Percentiles rank a stretch among this genome's conserved stretches.
Evolutionary conservation across 73 alveolate species (phyloP).

Genomic region (Symbiodinium natans): DNA sequence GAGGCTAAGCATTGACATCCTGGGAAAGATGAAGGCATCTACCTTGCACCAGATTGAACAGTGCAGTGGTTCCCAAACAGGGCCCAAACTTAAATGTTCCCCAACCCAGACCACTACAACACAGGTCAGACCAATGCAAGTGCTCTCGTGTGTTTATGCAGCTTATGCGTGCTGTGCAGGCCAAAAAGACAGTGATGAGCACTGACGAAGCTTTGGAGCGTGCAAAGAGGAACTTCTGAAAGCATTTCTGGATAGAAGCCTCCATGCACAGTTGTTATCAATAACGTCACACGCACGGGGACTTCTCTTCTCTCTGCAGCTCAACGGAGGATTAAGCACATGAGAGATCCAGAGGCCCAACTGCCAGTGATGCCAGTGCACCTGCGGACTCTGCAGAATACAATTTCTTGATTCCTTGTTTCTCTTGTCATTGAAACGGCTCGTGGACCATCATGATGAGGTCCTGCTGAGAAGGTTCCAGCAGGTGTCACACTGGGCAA

Average conservation of each 20-base stretch:
- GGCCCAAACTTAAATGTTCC: too few relatives aligned
- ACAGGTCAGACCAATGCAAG: background rate
- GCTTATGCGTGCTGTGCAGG: background rate
- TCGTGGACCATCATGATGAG: background rate
- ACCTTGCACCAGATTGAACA: background rate
- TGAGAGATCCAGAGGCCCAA: conserved; percentile 63
- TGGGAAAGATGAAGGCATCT: conserved; percentile 59
- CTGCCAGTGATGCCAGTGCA: background rate
- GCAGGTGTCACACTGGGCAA: conserved; percentile 81
- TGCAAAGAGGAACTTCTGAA: conserved; percentile 33
- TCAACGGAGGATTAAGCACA: conserved; percentile 47
- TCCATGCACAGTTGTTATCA: too few relatives aligned
- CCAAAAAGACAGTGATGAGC: conserved; percentile 19
- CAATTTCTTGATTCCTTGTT: too few relatives aligned
- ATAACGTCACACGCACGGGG: too few relatives aligned
- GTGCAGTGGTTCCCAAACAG: too few relatives aligned
- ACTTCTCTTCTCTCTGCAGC: background rate
- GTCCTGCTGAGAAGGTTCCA: conserved; percentile 53
- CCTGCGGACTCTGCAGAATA: too few relatives aligned
- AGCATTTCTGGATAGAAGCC: background rate
- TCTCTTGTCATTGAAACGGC: too few relatives aligned
- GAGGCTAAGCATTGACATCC: conserved; percentile 78
- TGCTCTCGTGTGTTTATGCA: background rate
- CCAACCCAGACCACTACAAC: too few relatives aligned
- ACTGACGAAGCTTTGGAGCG: conserved; percentile 80